Evolutionary conservation across 2,329 filamentous ascomycete species (phyloP), one percentile per base, ranked within the genome.

Genomic region (Phyllosticta paracitricarpa): DNA sequence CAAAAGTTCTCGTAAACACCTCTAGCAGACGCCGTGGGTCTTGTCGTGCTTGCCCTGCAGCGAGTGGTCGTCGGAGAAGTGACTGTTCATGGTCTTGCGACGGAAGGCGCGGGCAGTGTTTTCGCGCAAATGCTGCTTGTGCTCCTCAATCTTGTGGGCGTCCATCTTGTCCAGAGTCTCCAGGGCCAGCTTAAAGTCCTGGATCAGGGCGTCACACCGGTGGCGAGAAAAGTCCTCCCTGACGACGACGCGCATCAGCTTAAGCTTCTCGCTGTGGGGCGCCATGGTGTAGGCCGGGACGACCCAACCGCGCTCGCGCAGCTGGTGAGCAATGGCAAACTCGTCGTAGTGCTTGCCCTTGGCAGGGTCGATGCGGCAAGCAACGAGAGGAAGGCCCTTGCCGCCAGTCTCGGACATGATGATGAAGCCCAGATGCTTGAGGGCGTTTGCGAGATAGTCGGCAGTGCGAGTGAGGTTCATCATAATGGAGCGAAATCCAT

Each of bases 271-370:
- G 19, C 89, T 91, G 72, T 96, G 82, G 19, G 92, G 92, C 0
- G 93, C 93, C 93, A 97, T 97, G 51, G 92, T 97, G 77, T 97
- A 97, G 0, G 93, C 93, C 0, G 93, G 93, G 0, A 97, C 89
- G 30, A 97, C 88, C 93, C 93, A 97, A 53, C 90, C 89, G 35
- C 91, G 84, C 65, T 89, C 86, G 58, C 93, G 88, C 26, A 97
- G 83, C 74, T 91, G 88, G 71, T 96, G 91, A 0, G 93, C 92
- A 51, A 80, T 70, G 56, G 77, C 77, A 63, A 80, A 80, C 63
- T 86, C 83, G 65, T 82, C 79, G 64, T 80, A 79, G 57, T 81
- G 76, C 62, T 84, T 80, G 4, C 77, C 76, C 5, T 78, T 71
- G 51, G 81, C 77, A 30, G 82, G 78, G 57, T 85, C 76, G 5